Base-by-base conservation (phyloP, 75 land plant genomes). In the Adiantum capillusveneris region DNA sequence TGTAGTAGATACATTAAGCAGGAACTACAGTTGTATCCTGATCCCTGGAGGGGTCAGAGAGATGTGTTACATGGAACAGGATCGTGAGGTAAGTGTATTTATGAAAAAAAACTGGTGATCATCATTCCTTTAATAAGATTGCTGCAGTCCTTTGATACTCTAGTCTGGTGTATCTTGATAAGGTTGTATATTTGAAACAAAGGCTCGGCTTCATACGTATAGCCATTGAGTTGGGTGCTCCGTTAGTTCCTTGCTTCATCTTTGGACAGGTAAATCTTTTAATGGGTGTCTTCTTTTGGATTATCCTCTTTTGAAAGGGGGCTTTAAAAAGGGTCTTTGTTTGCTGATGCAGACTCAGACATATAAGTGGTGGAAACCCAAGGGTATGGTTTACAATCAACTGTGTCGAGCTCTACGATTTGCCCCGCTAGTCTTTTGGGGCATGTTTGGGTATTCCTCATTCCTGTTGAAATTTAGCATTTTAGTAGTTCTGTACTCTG, bases 41-140 rank as follows among this genome's bases (percentile, higher is more conserved):
- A 68, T 90, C 14, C 98, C 98, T 18, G 98, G 98, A 48, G 98
- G 98, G 58, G 88, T 81, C 13, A 87, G 73, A 54, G 98, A 93
- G 75, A 71, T 91, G 57, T 49, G 76, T 18, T 75, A 76, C 49
- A 75, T 93, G 90, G 79, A 83, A 44, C 76, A 62, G 30, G 75
- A 66, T 56, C 75, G 65, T 29, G 98, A 93, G 98, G 98, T 93
- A 18, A 46, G 14, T 5, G 14, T 46, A 3, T 34, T 34, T 9
- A 34, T 34, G 9, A 34, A 34, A 34, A 9, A 5, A 5, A 5
- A 9, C 37, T 34, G 37, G 9, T 34, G 3, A 34, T 46, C 50
- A 46, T 46, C 12, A 46, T 6, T 46, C 50, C 43, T 9, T 9
- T 41, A 41, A 9, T 41, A 41, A 9, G 9, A 41, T 9, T 41